Evolutionary conservation across 2,329 filamentous ascomycete species (phyloP), one percentile per base, ranked within the genome.

Genomic region (Penicillium brasilianum): DNA sequence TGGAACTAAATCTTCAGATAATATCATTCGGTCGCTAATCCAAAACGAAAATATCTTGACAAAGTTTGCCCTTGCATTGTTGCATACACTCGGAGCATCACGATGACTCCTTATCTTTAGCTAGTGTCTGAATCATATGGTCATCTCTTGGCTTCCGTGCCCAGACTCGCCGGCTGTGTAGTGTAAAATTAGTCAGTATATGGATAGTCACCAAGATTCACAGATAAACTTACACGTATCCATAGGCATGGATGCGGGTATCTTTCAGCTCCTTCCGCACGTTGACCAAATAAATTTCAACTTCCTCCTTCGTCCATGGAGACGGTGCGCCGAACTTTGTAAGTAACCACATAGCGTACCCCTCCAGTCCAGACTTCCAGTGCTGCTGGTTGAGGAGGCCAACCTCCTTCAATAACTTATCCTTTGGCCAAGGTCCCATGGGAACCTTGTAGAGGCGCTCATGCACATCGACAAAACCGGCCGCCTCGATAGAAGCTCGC

Each of bases 281-380:
- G 20, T 56, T 56, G 9, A 53, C 52, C 37, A 60, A 14, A 36
- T 60, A 60, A 9, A 60, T 10, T 32, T 56, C 51, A 10, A 60
- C 52, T 30, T 56, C 51, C n/a, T 60, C 58, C 18, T 43, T 44
- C 2, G 44, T 60, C 44, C 46, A 60, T 8, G 58, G 58, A 54
- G 9, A 2, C 18, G 57, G 57, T 6, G 43, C 43, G 10, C 57
- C 57, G 37, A 59, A 59, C 36, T 59, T 59, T 8, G 57, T 59
- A 13, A 59, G 51, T n/a, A 59, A 25, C 57, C 57, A 55, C 34
- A 55, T 57, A 11, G 34, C 37, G 30, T 51, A 51, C 2, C 55
- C 55, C 14, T 57, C 55, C 46, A 57, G 25, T 16, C 55, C 55
- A 16, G 55, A 20, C 25, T 32, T 25, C 46, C 55, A 57, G 34